phyloP scores from a whole-genome alignment of 2,329 filamentous ascomycete species.

The Thyridium curvatum region DNA sequence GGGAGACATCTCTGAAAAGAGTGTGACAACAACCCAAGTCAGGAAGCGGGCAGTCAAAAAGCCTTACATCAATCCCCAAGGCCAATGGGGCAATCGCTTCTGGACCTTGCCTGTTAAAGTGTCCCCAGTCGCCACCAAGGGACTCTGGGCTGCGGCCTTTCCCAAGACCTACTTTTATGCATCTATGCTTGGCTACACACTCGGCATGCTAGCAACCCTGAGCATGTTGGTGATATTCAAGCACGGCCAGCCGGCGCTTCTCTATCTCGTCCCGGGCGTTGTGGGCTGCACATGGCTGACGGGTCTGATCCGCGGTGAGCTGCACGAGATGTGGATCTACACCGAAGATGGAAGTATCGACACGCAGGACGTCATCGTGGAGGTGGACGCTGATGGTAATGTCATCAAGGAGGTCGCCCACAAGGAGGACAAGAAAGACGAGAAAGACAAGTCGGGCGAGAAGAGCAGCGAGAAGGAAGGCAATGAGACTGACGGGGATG shows the following conservation, averaged over 20 bases:
- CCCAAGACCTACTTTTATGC: constrained; percentile 82
- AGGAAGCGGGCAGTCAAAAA: constrained; percentile 37
- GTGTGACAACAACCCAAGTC: constrained; percentile 23
- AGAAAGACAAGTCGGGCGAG: constrained; percentile 12
- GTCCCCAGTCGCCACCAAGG: constrained; percentile 17
- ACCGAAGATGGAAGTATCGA: constrained; percentile 64
- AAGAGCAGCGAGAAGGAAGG: constrained; percentile 2
- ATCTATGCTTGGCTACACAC: constrained; percentile 66
- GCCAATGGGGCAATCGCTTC: constrained; percentile 76
- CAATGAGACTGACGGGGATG: constrained; percentile 7
- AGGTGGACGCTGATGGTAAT: constrained; percentile 43
- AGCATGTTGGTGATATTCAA: constrained; percentile 70
- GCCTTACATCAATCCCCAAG: constrained; percentile 53
- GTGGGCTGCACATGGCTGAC: constrained; percentile 70
- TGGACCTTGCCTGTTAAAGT: constrained; percentile 52
- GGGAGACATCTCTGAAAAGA: constrained; percentile 20
- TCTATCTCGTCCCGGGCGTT: constrained; percentile 89
- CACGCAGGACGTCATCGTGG: constrained; percentile 46
- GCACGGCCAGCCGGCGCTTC: constrained; percentile 80
- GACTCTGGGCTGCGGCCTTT: constrained; percentile 48
- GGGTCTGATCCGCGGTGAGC: constrained; percentile 63
- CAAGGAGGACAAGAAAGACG: constrained; percentile 21
- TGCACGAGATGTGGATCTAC: constrained; percentile 72
- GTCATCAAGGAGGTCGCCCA: constrained; percentile 28
- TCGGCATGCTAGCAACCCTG: constrained; percentile 73